Evolutionary conservation across 495 filamentous ascomycete genomes (phyloP).

Genomic region (Eremomyces bilateralis): DNA sequence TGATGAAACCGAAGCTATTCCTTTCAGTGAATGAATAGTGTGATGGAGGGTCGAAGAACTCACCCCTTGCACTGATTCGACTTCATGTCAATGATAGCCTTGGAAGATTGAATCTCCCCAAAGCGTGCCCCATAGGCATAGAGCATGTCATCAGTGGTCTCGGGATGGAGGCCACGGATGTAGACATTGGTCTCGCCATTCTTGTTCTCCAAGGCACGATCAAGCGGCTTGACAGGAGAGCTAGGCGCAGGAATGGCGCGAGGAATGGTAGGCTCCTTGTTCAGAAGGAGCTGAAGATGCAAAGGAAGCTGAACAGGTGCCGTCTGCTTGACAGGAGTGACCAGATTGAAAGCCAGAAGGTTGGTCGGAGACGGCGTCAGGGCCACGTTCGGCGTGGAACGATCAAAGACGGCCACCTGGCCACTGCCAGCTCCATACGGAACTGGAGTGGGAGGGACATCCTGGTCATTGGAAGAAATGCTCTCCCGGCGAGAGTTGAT

Average conservation of each 20-base stretch:
- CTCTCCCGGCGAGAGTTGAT: conserved; percentile 23
- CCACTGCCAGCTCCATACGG: conserved; percentile 26
- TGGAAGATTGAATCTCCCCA: conserved; percentile 77
- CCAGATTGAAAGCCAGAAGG: conserved; percentile 18
- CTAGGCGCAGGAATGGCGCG: conserved; percentile 62
- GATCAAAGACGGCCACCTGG: conserved; percentile 34
- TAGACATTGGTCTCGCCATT: conserved; percentile 86
- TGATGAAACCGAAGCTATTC: conserved; percentile 81
- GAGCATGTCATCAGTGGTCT: conserved; percentile 82
- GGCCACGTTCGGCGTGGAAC: conserved; percentile 24
- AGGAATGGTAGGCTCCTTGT: conserved; percentile 65
- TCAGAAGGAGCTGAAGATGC: conserved; percentile 47
- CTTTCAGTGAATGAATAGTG: conserved; percentile 10
- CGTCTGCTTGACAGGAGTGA: conserved; percentile 26
- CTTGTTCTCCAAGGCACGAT: conserved; percentile 79
- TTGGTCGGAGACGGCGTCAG: conserved; percentile 41
- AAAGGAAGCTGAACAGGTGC: conserved; percentile 34
- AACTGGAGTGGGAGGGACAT: conserved; percentile 34
- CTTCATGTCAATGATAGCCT: conserved; percentile 86
- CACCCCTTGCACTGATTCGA: conserved; percentile 90
- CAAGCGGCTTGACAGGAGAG: conserved; percentile 53
- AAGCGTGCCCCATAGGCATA: conserved; percentile 66
- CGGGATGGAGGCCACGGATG: conserved; percentile 81
- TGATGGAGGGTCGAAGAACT: neutral
- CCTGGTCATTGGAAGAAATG: conserved; percentile 41